Conservation (phyloP, 1,284 basidiomycete genomes). For the Malassezia yamatoensis region DNA sequence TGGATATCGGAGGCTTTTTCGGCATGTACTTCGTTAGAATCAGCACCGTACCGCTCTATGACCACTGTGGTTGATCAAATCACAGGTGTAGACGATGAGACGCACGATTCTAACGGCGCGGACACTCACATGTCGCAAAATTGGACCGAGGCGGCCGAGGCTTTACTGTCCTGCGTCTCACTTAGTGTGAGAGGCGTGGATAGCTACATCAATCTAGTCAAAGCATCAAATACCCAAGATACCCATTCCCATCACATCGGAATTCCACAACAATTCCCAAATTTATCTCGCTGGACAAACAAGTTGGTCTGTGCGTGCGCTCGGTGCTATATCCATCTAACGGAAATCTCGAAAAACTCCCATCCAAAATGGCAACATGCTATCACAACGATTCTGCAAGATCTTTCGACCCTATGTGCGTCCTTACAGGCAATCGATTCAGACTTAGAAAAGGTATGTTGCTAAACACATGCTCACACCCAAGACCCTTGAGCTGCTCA, state of each 20-base stretch:
- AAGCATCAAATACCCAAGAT: neutral
- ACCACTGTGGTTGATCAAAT: constrained; percentile 6
- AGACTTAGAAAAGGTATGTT: constrained; percentile 1
- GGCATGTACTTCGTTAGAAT: constrained; percentile 2
- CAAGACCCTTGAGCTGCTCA: neutral
- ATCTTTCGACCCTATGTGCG: constrained; percentile 1
- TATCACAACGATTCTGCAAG: neutral
- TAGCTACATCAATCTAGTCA: neutral
- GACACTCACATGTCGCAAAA: neutral
- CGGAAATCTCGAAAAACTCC: neutral
- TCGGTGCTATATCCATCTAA: constrained; percentile 5
- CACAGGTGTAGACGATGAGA: neutral
- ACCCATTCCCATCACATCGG: neutral
- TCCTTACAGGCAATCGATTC: neutral
- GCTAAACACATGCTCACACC: neutral
- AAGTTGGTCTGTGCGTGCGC: neutral
- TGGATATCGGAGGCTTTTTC: constrained; percentile 9
- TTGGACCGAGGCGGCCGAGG: neutral
- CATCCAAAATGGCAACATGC: neutral
- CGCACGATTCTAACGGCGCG: neutral
- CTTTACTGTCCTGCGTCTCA: constrained; percentile 1
- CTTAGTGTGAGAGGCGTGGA: neutral
- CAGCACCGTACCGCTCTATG: neutral
- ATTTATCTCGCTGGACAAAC: neutral
- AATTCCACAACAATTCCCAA: constrained; percentile 1